phyloP scores from a whole-genome alignment of 148 eudicot genomes.

The Chenopodium suecicum region DNA sequence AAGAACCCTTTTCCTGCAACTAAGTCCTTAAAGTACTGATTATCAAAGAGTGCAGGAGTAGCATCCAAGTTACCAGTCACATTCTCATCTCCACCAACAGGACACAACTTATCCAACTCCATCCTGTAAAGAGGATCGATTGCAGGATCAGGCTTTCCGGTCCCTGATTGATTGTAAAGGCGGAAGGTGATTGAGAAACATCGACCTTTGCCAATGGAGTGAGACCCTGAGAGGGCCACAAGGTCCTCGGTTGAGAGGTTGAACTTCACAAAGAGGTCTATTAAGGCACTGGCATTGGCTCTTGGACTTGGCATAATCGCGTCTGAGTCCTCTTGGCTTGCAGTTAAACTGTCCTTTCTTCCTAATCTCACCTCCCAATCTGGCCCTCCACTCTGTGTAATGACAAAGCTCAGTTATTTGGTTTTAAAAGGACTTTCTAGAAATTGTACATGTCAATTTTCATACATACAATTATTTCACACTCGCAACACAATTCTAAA shows the following conservation, averaged over 20 bases:
- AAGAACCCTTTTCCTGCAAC: constrained; percentile 68
- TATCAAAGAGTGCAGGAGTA: constrained; percentile 67
- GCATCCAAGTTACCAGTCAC: constrained; percentile 73
- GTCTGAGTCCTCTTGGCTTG: constrained; percentile 76
- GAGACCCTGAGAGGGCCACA: constrained; percentile 93
- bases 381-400: constrained; percentile 82
- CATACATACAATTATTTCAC: too few relatives aligned
- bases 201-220: constrained; percentile 80
- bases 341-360: constrained; percentile 73
- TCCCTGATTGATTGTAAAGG: constrained; percentile 87
- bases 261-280: constrained; percentile 53
- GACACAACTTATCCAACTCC: constrained; percentile 64
- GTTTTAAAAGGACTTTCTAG: neutral
- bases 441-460: too few relatives aligned
- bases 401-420: neutral
- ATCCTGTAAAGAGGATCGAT: constrained; percentile 51
- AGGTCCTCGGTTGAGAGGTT: constrained; percentile 64
- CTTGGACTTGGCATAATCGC: constrained; percentile 95
- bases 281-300: constrained; percentile 59
- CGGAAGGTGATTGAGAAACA: constrained; percentile 78
- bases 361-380: constrained; percentile 88
- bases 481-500: too few relatives aligned
- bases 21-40: constrained; percentile 82
- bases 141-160: constrained; percentile 77
- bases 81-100: constrained; percentile 58